These are phyloP conservation scores for Diplocarpon rosae DNA, from an alignment of 2,329 filamentous ascomycete genomes.

Conservation along the genomic window DNA sequence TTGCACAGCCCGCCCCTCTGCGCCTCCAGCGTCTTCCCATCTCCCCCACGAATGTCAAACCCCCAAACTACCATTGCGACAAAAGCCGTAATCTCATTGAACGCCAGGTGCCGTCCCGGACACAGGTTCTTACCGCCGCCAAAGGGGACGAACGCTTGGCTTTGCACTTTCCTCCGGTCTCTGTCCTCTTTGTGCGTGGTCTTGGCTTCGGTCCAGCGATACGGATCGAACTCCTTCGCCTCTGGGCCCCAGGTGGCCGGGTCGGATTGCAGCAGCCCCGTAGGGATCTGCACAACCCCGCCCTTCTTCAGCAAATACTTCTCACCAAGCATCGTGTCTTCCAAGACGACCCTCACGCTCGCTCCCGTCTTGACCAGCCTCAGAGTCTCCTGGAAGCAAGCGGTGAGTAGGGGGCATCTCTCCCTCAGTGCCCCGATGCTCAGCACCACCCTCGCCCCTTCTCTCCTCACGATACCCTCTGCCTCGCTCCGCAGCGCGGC, in stretches of 20 bases:
- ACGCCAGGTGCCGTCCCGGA: constrained; percentile 30
- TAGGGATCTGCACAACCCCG: constrained; percentile 33
- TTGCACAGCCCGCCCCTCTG: constrained; percentile 6
- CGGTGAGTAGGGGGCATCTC: constrained; percentile 32
- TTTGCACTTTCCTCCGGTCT: constrained; percentile 7
- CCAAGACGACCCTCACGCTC: constrained; percentile 30
- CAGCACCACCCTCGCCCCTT: constrained; percentile 20
- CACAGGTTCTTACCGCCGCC: constrained; percentile 31
- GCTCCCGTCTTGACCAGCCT: constrained; percentile 30
- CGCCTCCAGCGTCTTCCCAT: constrained; percentile 7
- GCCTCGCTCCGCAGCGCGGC: constrained; percentile 24
- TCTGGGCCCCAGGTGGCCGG: constrained; percentile 33
- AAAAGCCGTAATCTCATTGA: constrained; percentile 29
- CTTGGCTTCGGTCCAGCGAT: constrained; percentile 29
- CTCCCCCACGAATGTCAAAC: constrained; percentile 21
- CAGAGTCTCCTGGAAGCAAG: constrained; percentile 34
- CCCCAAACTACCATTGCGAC: constrained; percentile 26
- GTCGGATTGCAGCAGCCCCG: constrained; percentile 32
- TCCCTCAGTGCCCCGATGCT: constrained; percentile 29
- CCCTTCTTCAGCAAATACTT: constrained; percentile 34
- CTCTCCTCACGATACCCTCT: constrained; percentile 9
- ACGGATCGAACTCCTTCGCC: constrained; percentile 31
- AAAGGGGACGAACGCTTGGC: constrained; percentile 26
- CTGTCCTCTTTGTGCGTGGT: constrained; percentile 9
- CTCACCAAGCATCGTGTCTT: constrained; percentile 32